Base-by-base conservation (phyloP, 148 eudicot species). In the Vaccinium darrowii region DNA sequence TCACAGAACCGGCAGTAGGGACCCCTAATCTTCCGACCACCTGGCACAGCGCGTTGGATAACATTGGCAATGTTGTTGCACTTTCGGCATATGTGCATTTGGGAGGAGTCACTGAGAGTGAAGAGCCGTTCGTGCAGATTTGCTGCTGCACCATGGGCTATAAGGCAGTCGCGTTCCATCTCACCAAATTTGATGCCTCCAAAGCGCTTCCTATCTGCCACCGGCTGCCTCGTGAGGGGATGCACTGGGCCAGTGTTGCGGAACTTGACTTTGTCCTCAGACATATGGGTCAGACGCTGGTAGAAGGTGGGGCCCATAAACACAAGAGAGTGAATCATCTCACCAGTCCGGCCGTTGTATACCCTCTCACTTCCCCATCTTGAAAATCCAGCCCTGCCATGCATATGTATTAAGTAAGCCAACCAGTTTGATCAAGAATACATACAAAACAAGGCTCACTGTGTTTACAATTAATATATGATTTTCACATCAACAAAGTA, bases 151-250 rank as follows among this genome's bases (percentile, higher is more conserved):
- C 99, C 99, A 21, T 96, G 99, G 77, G 98, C 99, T 3, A 96
- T 96, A 8, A 96, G 94, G 79, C 99, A 93, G 84, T 96, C 99
- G 0, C 99, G 89, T 73, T 96, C 99, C 99, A 96, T 96, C 81
- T 96, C 98, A 3, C 98, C 99, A 49, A 96, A 96, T 69, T 96
- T 96, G 77, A 96, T 91, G n/a, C 99, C 99, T 14, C 99, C 99
- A 54, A 96, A 96, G 0, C 99, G 90, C 84, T 96, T 96, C 79
- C 99, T 79, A 88, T 96, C 99, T 12, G 98, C 94, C 81, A 96
- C 99, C 0, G 99, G 99, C 86, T 96, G 99, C 60, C 98, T 88
- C 54, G 99, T 96, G 65, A 96, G 93, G 1, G 99, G 98, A 84
- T 96, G 99, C 23, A 96, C 98, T 0, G 99, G 98, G 7, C 99